Conservation (phyloP, 2,329 filamentous ascomycete genomes). For the Neonectria faginata region DNA sequence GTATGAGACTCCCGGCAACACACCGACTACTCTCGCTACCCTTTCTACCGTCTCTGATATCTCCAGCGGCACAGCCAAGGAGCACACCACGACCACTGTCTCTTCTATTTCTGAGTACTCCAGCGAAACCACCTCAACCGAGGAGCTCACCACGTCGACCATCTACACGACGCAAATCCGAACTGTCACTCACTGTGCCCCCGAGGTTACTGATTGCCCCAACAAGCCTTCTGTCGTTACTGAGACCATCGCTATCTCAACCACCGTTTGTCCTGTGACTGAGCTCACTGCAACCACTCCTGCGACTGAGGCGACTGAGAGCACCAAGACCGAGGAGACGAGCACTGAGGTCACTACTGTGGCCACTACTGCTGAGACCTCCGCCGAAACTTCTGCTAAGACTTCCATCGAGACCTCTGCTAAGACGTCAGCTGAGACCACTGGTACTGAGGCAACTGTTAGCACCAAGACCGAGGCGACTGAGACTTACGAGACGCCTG, state of each 20-base stretch:
- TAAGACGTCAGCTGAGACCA: not conserved
- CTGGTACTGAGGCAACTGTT: not conserved
- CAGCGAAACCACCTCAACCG: slow-evolving; percentile 19
- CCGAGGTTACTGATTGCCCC: slow-evolving; percentile 34
- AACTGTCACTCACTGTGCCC: slow-evolving; percentile 36
- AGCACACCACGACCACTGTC: not conserved
- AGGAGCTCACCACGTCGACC: slow-evolving; percentile 36
- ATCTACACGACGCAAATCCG: slow-evolving; percentile 39
- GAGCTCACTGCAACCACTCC: slow-evolving; percentile 21
- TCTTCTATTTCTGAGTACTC: slow-evolving; percentile 12
- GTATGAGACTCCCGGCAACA: too few species aligned
- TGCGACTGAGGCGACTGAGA: slow-evolving; percentile 6
- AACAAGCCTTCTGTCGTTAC: not conserved
- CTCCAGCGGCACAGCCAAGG: not conserved
- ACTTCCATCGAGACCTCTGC: not conserved
- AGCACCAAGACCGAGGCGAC: not conserved
- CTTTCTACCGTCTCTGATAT: not conserved
- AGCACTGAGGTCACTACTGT: not conserved
- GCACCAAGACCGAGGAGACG: not conserved
- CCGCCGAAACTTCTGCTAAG: not conserved
- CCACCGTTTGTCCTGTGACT: slow-evolving; percentile 38
- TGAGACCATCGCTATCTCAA: slow-evolving; percentile 39
- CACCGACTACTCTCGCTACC: not conserved
- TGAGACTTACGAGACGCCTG: not conserved
- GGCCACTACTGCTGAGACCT: not conserved